Evolutionary conservation across 2,329 filamentous ascomycete genomes (phyloP), one percentile per base, ranked within the genome.

Genomic region (Paraphoma chrysanthemicola): DNA sequence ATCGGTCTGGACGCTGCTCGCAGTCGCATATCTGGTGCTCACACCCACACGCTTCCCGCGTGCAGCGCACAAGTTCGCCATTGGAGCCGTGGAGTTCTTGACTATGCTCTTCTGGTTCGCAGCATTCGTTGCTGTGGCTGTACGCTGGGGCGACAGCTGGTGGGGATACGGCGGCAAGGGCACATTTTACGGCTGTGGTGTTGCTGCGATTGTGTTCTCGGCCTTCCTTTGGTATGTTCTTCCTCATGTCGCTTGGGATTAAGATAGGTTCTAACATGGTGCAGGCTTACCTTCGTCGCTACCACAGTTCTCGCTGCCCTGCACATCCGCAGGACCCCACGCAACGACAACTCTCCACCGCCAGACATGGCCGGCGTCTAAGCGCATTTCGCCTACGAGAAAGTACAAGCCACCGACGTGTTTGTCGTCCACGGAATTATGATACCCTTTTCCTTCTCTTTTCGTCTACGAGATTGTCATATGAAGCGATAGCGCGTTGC

Each of bases 101-200:
- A 95, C 92, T 39, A 88, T 90, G 79, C 83, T 96, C 57, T 96
- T 97, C 81, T 97, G 93, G 93, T 96, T 97, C 73, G 89, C 91
- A 0, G 92, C 91, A 9, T 90, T 92, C 68, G 88, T 96, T 63
- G 91, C 92, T 0, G 79, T 93, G 5, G 92, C 90, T 1, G 87
- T 86, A 23, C 80, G 81, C 43, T 80, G 92, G 61, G 85, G 85
- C 44, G 81, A 84, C n/a, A 78, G 84, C 0, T 73, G 82, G 55
- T 87, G 63, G 63, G 59, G 57, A n/a, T 45, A 45, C 31, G 78
- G 76, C 18, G 77, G 80, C 48, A 77, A 74, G 11, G 80, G 67
- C 23, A 69, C 67, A 2, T 55, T 78, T 10, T 93, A 90, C 75
- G 80, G 81, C 43, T 79, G 82, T 2, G 78, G 84, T 9, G 86